Base-by-base conservation (phyloP, 805 yeast genomes). In the Metschnikowia matae region DNA sequence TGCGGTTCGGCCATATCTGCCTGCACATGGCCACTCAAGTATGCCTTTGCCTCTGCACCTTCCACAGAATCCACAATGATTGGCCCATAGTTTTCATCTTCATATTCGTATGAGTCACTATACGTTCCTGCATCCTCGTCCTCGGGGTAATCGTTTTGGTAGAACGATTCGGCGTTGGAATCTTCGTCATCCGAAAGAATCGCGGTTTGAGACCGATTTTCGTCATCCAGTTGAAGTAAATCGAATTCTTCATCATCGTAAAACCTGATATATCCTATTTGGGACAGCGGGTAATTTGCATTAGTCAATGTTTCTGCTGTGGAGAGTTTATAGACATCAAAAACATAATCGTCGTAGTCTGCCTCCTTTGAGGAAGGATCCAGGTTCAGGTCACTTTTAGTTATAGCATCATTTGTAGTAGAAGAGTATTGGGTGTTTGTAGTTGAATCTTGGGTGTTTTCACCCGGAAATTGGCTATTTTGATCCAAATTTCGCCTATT, bases 101-200 rank as follows among this genome's bases (percentile, higher is more conserved):
- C 58, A 5, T 57, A 33, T 31, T 54, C 54, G 40, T 55, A 55
- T 3, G 59, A 53, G 11, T 57, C 61, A 41, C 58, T 57, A 38
- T 44, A 51, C 1, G 52, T 54, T 4, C 58, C 62, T 8, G 82
- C 89, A 59, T 87, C 92, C 55, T 89, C 97, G 62, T 91, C 97
- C 42, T 89, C 96, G 0, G 98, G 98, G 62, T 92, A 92, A 62
- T 92, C 98, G 66, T 94, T 92, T 59, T 83, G 82, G 64, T 92
- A 92, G 62, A 84, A 91, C 49, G 87, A 89, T 69, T 92, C 99
- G 18, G 96, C 96, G 62, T 87, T 87, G 0, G 94, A 86, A 62
- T 87, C 95, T 54, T 87, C 92, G 59, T 87, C 89, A 56, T 86
- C 94, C 0, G 89, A 77, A 8, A 67, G 58, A 2, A 63, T 57